A percentile compares a stretch with the other conserved stretches of the same genome.
These are phyloP conservation scores for Prinsepia uniflora DNA, from an alignment of 306 rosid genomes.

Conservation along the genomic window DNA sequence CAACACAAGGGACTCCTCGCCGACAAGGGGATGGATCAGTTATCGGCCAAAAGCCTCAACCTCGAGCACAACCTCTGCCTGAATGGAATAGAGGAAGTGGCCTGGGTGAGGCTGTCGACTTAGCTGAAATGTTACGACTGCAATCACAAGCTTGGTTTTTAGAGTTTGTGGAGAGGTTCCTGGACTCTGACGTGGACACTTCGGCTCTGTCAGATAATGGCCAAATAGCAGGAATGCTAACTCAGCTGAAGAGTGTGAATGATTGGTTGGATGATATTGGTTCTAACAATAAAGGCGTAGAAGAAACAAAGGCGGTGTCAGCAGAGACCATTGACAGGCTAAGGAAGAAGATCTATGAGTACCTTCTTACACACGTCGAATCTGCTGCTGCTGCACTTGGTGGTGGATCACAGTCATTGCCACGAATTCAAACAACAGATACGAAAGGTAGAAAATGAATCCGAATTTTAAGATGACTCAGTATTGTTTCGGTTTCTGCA, in stretches of 20 bases:
- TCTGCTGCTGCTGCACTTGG: slow-evolving; percentile 96
- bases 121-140: slow-evolving; percentile 56
- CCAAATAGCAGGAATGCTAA: slow-evolving; percentile 86
- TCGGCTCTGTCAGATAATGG: slow-evolving; percentile 71
- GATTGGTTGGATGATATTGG: slow-evolving; percentile 83
- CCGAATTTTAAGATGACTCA: slow-evolving; percentile 11
- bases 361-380: slow-evolving; percentile 90
- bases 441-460: slow-evolving; percentile 57
- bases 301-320: slow-evolving; percentile 48
- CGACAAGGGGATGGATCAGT: slow-evolving; percentile 42
- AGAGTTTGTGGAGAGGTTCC: slow-evolving; percentile 78
- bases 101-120: slow-evolving; percentile 57
- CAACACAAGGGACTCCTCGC: slow-evolving; percentile 47
- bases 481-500: slow-evolving; percentile 18
- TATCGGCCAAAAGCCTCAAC: slow-evolving; percentile 51
- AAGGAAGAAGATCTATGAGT: slow-evolving; percentile 84
- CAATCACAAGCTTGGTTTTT: slow-evolving; percentile 81
- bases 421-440: slow-evolving; percentile 43
- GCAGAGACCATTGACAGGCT: slow-evolving; percentile 63
- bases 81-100: slow-evolving; percentile 80
- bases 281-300: slow-evolving; percentile 43
- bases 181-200: slow-evolving; percentile 66
- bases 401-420: slow-evolving; percentile 46
- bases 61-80: slow-evolving; percentile 45
- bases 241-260: slow-evolving; percentile 87